These are phyloP conservation scores for Ogataea pilisensis DNA, from an alignment of 805 yeast genomes.

Conservation along the genomic window DNA sequence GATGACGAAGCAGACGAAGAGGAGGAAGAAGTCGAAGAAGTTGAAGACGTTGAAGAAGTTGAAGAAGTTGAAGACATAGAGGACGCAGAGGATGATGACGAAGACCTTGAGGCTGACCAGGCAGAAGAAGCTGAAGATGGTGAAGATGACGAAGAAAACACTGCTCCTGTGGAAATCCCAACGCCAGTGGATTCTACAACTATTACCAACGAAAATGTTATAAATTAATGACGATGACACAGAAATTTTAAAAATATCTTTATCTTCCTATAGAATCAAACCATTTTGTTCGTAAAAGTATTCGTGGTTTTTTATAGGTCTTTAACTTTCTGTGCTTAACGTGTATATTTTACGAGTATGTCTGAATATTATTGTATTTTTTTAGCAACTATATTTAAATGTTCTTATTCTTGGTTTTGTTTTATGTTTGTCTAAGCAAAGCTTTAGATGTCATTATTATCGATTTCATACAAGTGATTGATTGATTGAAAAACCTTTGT, in stretches of 20 bases:
- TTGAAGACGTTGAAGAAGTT: conserved; percentile 8
- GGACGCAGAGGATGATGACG: conserved; percentile 1
- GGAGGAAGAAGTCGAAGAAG: conserved; percentile 25
- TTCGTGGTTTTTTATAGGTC: too few relatives aligned
- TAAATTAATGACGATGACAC: neutral
- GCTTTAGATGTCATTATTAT: conserved; percentile 1
- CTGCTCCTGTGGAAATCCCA: conserved; percentile 1
- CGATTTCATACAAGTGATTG: conserved; percentile 35
- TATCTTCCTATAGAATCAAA: too few relatives aligned
- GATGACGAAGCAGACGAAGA: conserved; percentile 34
- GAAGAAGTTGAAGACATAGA: conserved; percentile 12
- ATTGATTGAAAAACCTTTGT: conserved; percentile 41
- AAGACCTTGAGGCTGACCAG: conserved; percentile 1
- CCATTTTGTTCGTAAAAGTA: too few relatives aligned
- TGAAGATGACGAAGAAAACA: neutral
- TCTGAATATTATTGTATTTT: too few relatives aligned
- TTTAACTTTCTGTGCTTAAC: too few relatives aligned
- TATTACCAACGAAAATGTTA: neutral
- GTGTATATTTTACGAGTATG: too few relatives aligned
- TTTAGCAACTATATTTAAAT: too few relatives aligned
- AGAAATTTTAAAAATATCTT: too few relatives aligned
- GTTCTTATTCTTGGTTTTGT: too few relatives aligned
- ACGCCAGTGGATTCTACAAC: conserved; percentile 2
- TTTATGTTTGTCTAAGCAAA: neutral
- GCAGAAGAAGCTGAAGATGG: neutral